Evolutionary conservation across 768 basidiomycete genomes (phyloP), one percentile per base, ranked within the genome.

Genomic region (Psilocybe tampanensis): DNA sequence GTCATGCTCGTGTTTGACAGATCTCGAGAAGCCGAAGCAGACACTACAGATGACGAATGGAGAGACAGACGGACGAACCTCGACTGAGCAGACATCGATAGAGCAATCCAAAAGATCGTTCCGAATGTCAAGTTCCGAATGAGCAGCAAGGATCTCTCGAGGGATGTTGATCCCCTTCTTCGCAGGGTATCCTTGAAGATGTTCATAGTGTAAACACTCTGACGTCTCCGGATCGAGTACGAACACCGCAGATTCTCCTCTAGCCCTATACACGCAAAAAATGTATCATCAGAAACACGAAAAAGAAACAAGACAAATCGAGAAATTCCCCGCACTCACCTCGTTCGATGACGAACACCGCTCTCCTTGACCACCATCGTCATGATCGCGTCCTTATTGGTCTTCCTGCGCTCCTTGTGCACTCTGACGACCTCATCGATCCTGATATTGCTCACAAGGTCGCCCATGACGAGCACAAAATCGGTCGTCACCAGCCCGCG

Each of bases 371-470:
- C 90, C 13, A 93, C 94, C 80, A 98, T 94, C 23, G 94, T 95
- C 94, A 99, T 95, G 66, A 95, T 94, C 36, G 90, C 92, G 69
- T 98, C 92, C 76, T 93, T 92, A 72, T 95, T 93, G 58, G 79
- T 83, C 72, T 88, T 89, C 59, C 94, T 79, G 49, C 94, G 78
- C 70, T 91, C 90, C 79, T 90, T 94, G 77, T 98, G 96, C 60
- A 84, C 85, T 44, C 88, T 82, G 47, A 97, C 90, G 52, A 95
- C 91, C 64, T 94, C 90, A 64, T 93, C 90, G 62, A 99, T 89
- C 58, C 86, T 85, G 62, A 98, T 82, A 69, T 93, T 98, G 75
- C 94, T 95, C 62, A 99, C 90, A 51, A 98, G 82, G 73, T 95
- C 94, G 21, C 93, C 94, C 70, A 85, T 88, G 64, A 95, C 90